Evolutionary conservation across 495 filamentous ascomycete species (phyloP).

Genomic region (Astrothelium subdiscretum): DNA sequence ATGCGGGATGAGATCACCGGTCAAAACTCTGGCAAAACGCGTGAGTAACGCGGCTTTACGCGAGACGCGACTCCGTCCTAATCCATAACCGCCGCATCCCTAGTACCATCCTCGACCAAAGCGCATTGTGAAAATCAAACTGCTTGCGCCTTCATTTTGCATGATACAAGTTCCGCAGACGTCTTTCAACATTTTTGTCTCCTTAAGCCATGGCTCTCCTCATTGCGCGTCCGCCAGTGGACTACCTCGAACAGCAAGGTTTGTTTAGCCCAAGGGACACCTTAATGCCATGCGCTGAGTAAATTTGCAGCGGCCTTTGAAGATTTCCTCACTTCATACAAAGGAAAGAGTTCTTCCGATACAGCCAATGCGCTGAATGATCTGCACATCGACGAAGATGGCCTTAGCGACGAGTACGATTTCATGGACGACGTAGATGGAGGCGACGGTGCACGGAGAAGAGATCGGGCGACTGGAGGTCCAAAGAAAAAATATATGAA

Average conservation of each 20-base stretch:
- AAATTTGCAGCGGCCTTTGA: constrained; percentile 57
- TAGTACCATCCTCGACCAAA: background rate
- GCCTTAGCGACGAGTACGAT: constrained; percentile 86
- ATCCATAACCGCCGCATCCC: background rate
- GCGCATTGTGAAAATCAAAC: too few relatives aligned
- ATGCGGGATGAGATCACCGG: background rate
- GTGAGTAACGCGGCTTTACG: background rate
- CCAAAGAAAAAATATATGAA: constrained; percentile 83
- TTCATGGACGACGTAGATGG: constrained; percentile 77
- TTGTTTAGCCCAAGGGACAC: constrained; percentile 15
- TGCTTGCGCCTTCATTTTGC: background rate
- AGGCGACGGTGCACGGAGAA: constrained; percentile 30
- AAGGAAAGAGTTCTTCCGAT: constrained; percentile 59
- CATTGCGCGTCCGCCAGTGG: constrained; percentile 59
- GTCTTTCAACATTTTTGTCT: background rate
- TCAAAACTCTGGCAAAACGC: background rate
- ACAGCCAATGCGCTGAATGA: constrained; percentile 65
- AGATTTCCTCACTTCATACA: constrained; percentile 79
- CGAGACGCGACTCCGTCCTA: background rate
- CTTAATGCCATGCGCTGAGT: constrained; percentile 8
- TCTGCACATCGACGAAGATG: constrained; percentile 77
- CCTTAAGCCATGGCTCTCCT: constrained; percentile 60
- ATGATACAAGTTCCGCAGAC: background rate
- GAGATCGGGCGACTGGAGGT: constrained; percentile 32
- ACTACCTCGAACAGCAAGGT: constrained; percentile 80